A percentile compares a stretch with the other conserved stretches of the same genome.
These are phyloP conservation scores for Ligustrum vulgare DNA, from an alignment of 257 asterid species.

Conservation along the genomic window DNA sequence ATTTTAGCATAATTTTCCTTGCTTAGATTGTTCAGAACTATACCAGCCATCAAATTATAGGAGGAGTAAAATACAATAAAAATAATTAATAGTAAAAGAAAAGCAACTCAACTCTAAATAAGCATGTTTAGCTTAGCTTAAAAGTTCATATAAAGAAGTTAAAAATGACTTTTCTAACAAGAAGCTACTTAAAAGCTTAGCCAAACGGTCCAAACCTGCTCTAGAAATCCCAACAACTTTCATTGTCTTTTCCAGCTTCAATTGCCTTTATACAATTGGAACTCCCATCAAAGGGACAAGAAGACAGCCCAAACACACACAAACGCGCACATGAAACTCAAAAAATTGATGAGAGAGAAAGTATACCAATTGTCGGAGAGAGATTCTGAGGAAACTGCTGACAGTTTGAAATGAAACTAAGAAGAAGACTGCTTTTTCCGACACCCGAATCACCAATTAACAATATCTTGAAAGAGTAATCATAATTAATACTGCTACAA, in stretches of 20 bases:
- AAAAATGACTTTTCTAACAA: not conserved
- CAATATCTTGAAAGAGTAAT: constrained; percentile 83
- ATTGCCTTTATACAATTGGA: not conserved
- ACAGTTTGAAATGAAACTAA: constrained; percentile 55
- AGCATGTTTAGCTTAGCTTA: not conserved
- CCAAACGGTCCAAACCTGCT: not conserved
- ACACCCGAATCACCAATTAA: constrained; percentile 85
- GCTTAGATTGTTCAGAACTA: not conserved
- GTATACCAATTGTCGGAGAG: constrained; percentile 78
- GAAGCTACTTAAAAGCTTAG: not conserved
- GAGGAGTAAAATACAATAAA: not conserved
- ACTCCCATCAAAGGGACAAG: not conserved
- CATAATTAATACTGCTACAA: constrained; percentile 36
- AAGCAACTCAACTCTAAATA: constrained; percentile 13
- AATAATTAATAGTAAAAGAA: not conserved
- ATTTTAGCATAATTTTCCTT: not conserved
- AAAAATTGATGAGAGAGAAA: not conserved
- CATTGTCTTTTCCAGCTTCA: not conserved
- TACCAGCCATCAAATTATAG: not conserved
- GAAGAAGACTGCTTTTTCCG: constrained; percentile 85
- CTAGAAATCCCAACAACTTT: constrained; percentile 2
- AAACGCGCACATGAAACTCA: not conserved
- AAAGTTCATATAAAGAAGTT: not conserved
- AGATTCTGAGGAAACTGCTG: constrained; percentile 56
- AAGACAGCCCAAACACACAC: not conserved